phyloP scores from a whole-genome alignment of 2,329 filamentous ascomycete species.

The Chalaropsis ovoidea region DNA sequence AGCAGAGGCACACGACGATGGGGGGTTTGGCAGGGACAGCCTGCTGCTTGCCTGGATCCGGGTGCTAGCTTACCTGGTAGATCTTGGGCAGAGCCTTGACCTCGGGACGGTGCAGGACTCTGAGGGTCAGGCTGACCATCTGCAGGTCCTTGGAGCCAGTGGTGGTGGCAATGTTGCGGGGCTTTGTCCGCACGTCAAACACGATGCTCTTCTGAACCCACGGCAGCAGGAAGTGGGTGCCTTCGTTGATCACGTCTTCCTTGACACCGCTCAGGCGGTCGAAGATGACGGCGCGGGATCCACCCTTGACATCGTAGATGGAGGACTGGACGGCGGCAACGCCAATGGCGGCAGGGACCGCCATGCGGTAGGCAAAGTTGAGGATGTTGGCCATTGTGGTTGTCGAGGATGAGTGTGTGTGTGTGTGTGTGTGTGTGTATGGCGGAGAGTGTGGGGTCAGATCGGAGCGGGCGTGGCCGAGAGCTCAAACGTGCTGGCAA shows the following conservation, averaged over 20 bases:
- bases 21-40: background rate
- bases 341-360: constrained; percentile 62
- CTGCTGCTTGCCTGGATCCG: too few relatives aligned
- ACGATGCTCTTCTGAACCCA: constrained; percentile 93
- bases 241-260: constrained; percentile 85
- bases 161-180: constrained; percentile 92
- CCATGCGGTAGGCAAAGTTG: constrained; percentile 53
- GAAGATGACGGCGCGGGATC: constrained; percentile 93
- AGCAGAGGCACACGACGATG: background rate
- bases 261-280: constrained; percentile 87
- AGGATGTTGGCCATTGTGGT: constrained; percentile 34
- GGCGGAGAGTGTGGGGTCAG: background rate
- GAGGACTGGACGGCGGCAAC: constrained; percentile 61
- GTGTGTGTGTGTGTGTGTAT: too few relatives aligned
- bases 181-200: constrained; percentile 96
- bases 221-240: constrained; percentile 89
- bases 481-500: too few relatives aligned
- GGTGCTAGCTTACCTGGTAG: constrained; percentile 64
- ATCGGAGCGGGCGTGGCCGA: background rate
- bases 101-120: constrained; percentile 88
- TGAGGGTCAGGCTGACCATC: constrained; percentile 97
- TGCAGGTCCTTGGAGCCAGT: constrained; percentile 98
- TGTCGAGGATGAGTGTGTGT: constrained; percentile 4
- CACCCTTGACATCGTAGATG: constrained; percentile 94
- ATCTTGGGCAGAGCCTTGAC: constrained; percentile 91